Evolutionary conservation across 179 eudicot genomes (phyloP), one percentile per base, ranked within the genome.

Genomic region (Beta corolliflora): DNA sequence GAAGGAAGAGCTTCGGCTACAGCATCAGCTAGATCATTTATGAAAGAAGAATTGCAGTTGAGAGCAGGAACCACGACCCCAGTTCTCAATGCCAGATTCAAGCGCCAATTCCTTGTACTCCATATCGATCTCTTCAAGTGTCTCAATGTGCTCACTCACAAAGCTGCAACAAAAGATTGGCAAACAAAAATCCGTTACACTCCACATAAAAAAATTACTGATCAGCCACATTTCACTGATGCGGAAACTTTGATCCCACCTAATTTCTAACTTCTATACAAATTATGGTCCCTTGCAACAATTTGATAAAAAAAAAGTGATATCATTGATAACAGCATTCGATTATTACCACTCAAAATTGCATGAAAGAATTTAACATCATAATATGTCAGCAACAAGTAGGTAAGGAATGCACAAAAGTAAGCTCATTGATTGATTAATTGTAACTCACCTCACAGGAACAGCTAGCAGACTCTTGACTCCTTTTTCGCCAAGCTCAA

Each of bases 41-140:
- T 93, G 91, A 97, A 97, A 48, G 97, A 83, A 1, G 93, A 56
- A 12, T 89, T 93, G 87, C 97, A 93, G 80, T 94, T 94, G 9
- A 97, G 96, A 68, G 99, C 99, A 23, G 99, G 99, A 69, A 96
- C n/a, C 99, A n/a, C 98, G 94, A 14, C 99, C 99, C 99, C 99
- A 96, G 45, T 94, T 92, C 81, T 89, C 87, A 44, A 96, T 90
- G 53, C 99, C 99, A 3, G 99, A 96, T 80, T 91, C 97, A 14
- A 94, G 93, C 7, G 99, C 98, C 83, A 97, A 76, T 52, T 96
- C 89, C 82, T 64, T 91, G 89, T 96, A 96, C 85, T 96, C 99
- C 99, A 94, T 96, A 80, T 96, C 99, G 46, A 96, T 96, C 86
- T 96, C 99, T 87, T 96, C 99, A 19, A 96, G 94, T 5, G 99